Base-by-base conservation (phyloP, 331 rosid genomes). In the Pyrus hybrid region DNA sequence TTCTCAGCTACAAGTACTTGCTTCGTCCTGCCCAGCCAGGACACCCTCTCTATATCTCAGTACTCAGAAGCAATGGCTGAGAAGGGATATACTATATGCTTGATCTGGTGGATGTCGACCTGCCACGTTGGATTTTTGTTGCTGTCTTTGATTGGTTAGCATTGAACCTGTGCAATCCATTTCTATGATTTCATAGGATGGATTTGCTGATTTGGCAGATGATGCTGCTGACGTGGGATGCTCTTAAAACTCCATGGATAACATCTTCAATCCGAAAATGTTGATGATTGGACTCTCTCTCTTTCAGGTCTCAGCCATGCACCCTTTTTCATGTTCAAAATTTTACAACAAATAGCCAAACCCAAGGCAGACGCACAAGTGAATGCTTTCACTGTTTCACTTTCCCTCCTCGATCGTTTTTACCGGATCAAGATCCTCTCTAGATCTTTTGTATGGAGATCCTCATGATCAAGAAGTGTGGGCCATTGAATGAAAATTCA, bases 71-170 rank as follows among this genome's bases (percentile, higher is more conserved):
- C 61, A 17, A 74, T 25, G 61, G 61, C 61, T 73, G 14, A 57
- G 79, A 76, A 11, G 51, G 9, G 43, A 76, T 37, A 81, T 51
- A 26, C 88, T 90, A 88, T 87, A 92, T 77, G 87, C 83, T 85
- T 89, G 84, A 71, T 78, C 84, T 82, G 72, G 96, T 92, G 99
- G 97, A 87, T 70, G 88, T 86, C 28, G 86, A 88, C 77, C 18
- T 89, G 97, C 87, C 97, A 92, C 72, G 76, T 88, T 5, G 86
- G 98, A 88, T 84, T 72, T 30, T 57, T 74, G 79, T 81, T 71
- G 57, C 64, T 77, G 63, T 64, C 10, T 67, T 18, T 80, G 82
- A 87, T 88, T 89, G 96, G 98, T 77, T n/a, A 20, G 25, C 33
- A 58, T 30, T 60, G 57, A 64, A 79, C 79, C 68, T 58, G 71